Evolutionary conservation across 768 basidiomycete genomes (phyloP).

Genomic region (Trametes punicea): DNA sequence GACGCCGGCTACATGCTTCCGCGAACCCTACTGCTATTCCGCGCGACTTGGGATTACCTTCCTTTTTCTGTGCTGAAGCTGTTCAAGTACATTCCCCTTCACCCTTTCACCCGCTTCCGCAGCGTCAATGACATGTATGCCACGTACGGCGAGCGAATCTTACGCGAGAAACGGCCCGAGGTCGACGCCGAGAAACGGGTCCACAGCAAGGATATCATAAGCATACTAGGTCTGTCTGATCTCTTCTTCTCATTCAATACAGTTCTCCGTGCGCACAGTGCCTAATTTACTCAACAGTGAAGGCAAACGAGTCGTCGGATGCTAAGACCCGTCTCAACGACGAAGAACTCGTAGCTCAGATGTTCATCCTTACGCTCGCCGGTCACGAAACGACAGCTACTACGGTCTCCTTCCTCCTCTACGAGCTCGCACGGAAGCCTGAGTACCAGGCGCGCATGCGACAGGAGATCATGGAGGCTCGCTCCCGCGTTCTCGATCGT

Average conservation of each 20-base stretch:
- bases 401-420: conserved; percentile 13
- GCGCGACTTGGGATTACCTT: conserved; percentile 21
- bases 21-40: conserved; percentile 11
- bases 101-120: conserved; percentile 6
- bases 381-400: conserved; percentile 19
- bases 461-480: conserved; percentile 12
- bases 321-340: conserved; percentile 9
- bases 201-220: conserved; percentile 23
- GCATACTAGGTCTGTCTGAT: conserved; percentile 14
- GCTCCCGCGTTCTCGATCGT: background rate
- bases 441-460: conserved; percentile 16
- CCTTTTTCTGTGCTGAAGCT: conserved; percentile 12
- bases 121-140: conserved; percentile 4
- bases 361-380: conserved; percentile 15
- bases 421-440: conserved; percentile 14
- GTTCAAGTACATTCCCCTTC: conserved; percentile 15
- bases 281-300: conserved; percentile 3
- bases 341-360: conserved; percentile 20
- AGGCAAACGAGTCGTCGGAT: conserved; percentile 20
- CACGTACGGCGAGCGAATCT: conserved; percentile 3
- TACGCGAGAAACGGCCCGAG: conserved; percentile 4
- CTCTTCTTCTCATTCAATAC: background rate
- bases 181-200: conserved; percentile 2
- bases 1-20: conserved; percentile 10
- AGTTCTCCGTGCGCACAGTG: no score